These are phyloP conservation scores for Neurospora sp. DNA, from an alignment of 495 filamentous ascomycete species.

Conservation along the genomic window DNA sequence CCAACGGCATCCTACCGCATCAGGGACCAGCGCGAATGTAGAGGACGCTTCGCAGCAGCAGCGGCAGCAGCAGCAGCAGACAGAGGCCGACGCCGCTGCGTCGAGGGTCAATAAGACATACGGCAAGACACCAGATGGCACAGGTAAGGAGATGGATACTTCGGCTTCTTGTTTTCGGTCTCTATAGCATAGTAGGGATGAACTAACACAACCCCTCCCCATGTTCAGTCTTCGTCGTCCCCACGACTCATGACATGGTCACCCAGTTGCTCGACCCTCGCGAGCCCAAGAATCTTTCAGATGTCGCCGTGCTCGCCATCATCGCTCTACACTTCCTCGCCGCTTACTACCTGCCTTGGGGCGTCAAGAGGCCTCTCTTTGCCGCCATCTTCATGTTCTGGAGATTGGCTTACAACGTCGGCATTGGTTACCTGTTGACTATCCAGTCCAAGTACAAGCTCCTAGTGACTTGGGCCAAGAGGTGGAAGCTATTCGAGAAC, in stretches of 20 bases:
- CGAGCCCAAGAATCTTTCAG: conserved; percentile 88
- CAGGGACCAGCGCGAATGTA: background rate
- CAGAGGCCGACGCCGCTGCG: background rate
- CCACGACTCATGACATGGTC: conserved; percentile 97
- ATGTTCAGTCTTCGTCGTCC: conserved; percentile 78
- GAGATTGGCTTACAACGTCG: conserved; percentile 83
- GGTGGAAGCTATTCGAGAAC: conserved; percentile 75
- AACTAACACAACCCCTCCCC: background rate
- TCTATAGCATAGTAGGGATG: background rate
- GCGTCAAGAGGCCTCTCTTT: conserved; percentile 62
- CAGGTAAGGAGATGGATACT: conserved; percentile 51
- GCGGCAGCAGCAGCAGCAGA: background rate
- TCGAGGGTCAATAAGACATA: conserved; percentile 57
- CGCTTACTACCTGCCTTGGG: conserved; percentile 59
- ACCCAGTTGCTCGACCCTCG: conserved; percentile 92
- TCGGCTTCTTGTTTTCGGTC: background rate
- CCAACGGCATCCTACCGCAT: conserved; percentile 9
- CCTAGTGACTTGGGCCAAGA: conserved; percentile 79
- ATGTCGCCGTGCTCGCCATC: conserved; percentile 70
- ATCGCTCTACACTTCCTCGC: conserved; percentile 62
- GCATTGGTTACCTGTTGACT: conserved; percentile 83
- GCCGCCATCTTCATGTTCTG: conserved; percentile 82
- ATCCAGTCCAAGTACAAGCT: conserved; percentile 82
- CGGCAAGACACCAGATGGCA: conserved; percentile 86
- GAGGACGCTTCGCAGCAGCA: background rate